Evolutionary conservation across 805 yeast species (phyloP).

Genomic region (Kregervanrija pseudodelftensis): DNA sequence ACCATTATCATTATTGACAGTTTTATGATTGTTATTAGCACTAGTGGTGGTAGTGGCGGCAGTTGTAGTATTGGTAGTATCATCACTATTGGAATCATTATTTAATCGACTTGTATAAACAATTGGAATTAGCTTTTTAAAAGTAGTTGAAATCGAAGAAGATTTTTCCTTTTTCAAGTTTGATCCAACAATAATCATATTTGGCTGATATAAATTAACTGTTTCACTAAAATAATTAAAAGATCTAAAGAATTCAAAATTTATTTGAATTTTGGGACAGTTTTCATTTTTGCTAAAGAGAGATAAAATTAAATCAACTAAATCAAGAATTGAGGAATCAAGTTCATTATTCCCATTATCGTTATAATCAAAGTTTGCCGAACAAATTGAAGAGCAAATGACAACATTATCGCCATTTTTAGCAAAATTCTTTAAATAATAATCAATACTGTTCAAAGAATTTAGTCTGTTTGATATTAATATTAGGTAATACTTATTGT

Average conservation of each 20-base stretch:
- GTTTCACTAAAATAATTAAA: slow-evolving; percentile 48
- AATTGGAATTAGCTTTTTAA: slow-evolving; percentile 21
- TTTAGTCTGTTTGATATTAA: slow-evolving; percentile 59
- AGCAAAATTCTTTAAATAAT: slow-evolving; percentile 43
- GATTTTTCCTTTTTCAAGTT: slow-evolving; percentile 19
- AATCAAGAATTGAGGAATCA: slow-evolving; percentile 19
- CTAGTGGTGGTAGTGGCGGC: neutral
- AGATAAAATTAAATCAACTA: slow-evolving; percentile 35
- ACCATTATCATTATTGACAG: neutral
- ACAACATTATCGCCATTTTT: slow-evolving; percentile 61
- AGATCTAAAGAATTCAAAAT: slow-evolving; percentile 48
- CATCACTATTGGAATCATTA: slow-evolving; percentile 6
- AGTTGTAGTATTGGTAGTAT: neutral
- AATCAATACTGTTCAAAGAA: slow-evolving; percentile 72
- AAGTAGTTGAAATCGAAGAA: slow-evolving; percentile 20
- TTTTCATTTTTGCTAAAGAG: slow-evolving; percentile 25
- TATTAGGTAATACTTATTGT: slow-evolving; percentile 31
- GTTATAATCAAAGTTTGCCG: slow-evolving; percentile 6
- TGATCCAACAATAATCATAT: slow-evolving; percentile 39
- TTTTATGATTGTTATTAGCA: neutral
- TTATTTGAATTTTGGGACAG: slow-evolving; percentile 35
- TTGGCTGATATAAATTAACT: slow-evolving; percentile 53
- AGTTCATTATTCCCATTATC: slow-evolving; percentile 15
- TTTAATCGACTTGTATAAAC: slow-evolving; percentile 16
- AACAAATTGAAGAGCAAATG: slow-evolving; percentile 29